Evolutionary conservation across 2,329 filamentous ascomycete species (phyloP), one percentile per base, ranked within the genome.

Genomic region (Colletotrichum navitas): DNA sequence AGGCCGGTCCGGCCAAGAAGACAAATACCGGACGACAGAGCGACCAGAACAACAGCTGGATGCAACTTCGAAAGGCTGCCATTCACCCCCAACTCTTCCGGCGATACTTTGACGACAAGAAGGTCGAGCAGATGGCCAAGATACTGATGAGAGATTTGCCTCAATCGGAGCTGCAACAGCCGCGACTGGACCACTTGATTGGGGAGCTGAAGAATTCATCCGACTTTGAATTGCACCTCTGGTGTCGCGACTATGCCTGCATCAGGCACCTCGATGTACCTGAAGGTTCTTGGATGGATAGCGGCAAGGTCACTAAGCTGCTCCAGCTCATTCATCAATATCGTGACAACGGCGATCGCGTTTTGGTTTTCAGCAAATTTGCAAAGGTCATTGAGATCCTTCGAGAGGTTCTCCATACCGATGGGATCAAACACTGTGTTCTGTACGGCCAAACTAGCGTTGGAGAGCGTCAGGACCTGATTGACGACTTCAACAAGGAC

Each of bases 351-450:
- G 95, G 95, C 4, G 95, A 98, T 79, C 91, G 95, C 5, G 91
- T 93, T 0, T 87, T 99, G 2, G 90, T 99, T 32, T 99, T 99
- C 83, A 97, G 93, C 56, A 94, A 97, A 76, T 99, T 98, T 80
- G 94, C 94, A 8, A 92, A 94, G 74, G 92, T 97, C 66, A 92
- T 98, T 81, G 93, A 98, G 80, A 94, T 99, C 67, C 86, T 99
- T 0, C 92, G 94, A 74, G 90, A 93, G 76, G 94, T 97, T 0
- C 86, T 99, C 12, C 89, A 92, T 60, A 90, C 90, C 0, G 86
- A 93, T 21, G 86, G 87, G 36, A 92, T 98, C 72, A 85, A 88
- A 10, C 97, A 94, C 80, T 93, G 94, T 75, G 91, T 95, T n/a
- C 87, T 99, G 18, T 94, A 97, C 78, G 96, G 96, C 59, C 89